phyloP scores from a whole-genome alignment of 306 rosid species.

The Carpinus viminea region DNA sequence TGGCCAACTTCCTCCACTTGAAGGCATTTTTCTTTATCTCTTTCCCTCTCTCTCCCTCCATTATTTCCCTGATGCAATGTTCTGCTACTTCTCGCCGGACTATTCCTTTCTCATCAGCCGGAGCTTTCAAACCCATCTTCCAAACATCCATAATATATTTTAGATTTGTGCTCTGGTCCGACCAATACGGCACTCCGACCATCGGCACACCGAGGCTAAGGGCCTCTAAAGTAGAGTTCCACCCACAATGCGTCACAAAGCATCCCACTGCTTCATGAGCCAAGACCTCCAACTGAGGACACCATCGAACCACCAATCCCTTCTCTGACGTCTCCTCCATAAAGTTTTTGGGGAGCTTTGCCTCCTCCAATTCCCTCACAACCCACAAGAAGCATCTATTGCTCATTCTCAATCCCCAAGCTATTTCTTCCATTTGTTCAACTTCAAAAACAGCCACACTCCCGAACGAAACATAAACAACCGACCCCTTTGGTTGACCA shows the following conservation, averaged over 20 bases:
- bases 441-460: no score
- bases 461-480: no score
- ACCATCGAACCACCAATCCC: neutral
- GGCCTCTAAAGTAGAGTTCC: slow-evolving; percentile 1
- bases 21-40: neutral
- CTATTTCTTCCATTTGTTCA: no score
- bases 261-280: neutral
- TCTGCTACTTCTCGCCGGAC: neutral
- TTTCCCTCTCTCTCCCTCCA: neutral
- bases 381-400: neutral
- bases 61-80: neutral
- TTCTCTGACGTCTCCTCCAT: neutral
- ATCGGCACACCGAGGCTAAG: neutral
- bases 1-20: neutral
- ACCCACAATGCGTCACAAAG: neutral
- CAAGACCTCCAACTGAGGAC: neutral
- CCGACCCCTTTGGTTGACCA: neutral
- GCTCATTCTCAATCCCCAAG: neutral
- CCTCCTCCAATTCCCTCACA: neutral
- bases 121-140: slow-evolving; percentile 2
- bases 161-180: neutral
- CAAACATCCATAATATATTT: slow-evolving; percentile 4
- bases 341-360: neutral
- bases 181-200: neutral
- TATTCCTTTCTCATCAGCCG: neutral